A percentile compares a stretch with the other conserved stretches of the same genome.
Conservation (phyloP, 176 grass and related monocot species). For the Lolium rigidum region DNA sequence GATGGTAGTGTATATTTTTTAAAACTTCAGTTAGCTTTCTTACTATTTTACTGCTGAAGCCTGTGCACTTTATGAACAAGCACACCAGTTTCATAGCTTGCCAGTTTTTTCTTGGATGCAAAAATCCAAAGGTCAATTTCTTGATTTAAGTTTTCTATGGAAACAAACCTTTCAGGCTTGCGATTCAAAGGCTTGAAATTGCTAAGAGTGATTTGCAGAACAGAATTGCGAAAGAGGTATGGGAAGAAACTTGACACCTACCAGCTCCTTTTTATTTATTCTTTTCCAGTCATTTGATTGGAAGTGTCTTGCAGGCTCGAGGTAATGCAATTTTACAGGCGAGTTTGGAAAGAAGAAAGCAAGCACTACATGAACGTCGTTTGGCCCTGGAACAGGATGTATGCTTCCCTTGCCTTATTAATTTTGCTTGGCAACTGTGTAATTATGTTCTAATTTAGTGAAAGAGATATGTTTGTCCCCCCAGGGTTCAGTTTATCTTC, state of each 20-base stretch:
- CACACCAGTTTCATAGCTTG: constrained; percentile 21
- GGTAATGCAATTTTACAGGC: constrained; percentile 98
- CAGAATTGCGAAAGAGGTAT: constrained; percentile 98
- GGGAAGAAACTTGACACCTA: constrained; percentile 11
- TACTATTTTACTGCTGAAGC: neutral
- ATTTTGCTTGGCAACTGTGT: constrained; percentile 21
- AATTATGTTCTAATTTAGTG: constrained; percentile 29
- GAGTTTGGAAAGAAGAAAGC: constrained; percentile 99
- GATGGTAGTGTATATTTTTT: neutral
- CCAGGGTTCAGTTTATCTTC: constrained; percentile 22
- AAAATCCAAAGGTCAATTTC: constrained; percentile 19
- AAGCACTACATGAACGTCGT: constrained; percentile 94
- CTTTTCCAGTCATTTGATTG: constrained; percentile 49
- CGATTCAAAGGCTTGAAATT: constrained; percentile 96
- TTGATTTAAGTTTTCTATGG: constrained; percentile 18
- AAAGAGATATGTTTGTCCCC: neutral
- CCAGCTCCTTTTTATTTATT: constrained; percentile 9
- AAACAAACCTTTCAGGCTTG: constrained; percentile 74
- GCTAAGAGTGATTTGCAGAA: constrained; percentile 96
- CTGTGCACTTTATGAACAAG: constrained; percentile 1
- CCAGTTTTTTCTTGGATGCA: constrained; percentile 8
- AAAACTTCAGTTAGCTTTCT: constrained; percentile 15
- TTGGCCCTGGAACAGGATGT: constrained; percentile 99
- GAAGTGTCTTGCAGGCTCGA: constrained; percentile 67
- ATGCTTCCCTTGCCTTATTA: constrained; percentile 53